Percentiles rank a stretch among this genome's conserved stretches.
These are phyloP conservation scores for Chernovozyma aurita DNA, from an alignment of 1,139 yeast species.

Conservation along the genomic window DNA sequence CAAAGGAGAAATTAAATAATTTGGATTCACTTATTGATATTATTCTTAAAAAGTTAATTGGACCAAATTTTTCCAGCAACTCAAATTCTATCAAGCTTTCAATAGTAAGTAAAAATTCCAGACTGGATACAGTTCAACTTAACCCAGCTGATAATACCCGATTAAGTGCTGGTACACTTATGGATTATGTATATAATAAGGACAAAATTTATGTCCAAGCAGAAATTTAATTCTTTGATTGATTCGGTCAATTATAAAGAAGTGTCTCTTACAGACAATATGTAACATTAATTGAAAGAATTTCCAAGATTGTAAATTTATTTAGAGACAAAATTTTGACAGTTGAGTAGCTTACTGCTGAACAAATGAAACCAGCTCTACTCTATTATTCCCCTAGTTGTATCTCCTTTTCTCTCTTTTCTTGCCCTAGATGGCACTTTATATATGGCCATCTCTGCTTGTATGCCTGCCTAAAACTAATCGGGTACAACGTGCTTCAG, in stretches of 20 bases:
- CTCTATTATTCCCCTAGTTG: too few relatives aligned
- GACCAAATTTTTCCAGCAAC: background rate
- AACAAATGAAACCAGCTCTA: too few relatives aligned
- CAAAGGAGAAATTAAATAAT: conserved; percentile 1
- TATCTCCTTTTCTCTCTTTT: too few relatives aligned
- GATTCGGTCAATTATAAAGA: background rate
- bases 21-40: conserved; percentile 1
- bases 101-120: conserved; percentile 5
- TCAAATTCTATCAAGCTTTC: conserved; percentile 2
- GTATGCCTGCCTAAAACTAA: too few relatives aligned
- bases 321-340: too few relatives aligned
- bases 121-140: conserved; percentile 4
- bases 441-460: too few relatives aligned
- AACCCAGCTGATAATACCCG: conserved; percentile 3
- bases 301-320: too few relatives aligned
- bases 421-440: too few relatives aligned
- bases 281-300: too few relatives aligned
- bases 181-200: conserved; percentile 5
- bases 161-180: conserved; percentile 3
- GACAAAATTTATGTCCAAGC: conserved; percentile 7
- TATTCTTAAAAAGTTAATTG: background rate
- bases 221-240: conserved; percentile 1
- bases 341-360: too few relatives aligned
- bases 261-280: background rate
- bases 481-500: too few relatives aligned